Percentiles rank a stretch among this genome's conserved stretches.
Conservation (phyloP, 2,329 filamentous ascomycete genomes). For the Diaporthe sp. region DNA sequence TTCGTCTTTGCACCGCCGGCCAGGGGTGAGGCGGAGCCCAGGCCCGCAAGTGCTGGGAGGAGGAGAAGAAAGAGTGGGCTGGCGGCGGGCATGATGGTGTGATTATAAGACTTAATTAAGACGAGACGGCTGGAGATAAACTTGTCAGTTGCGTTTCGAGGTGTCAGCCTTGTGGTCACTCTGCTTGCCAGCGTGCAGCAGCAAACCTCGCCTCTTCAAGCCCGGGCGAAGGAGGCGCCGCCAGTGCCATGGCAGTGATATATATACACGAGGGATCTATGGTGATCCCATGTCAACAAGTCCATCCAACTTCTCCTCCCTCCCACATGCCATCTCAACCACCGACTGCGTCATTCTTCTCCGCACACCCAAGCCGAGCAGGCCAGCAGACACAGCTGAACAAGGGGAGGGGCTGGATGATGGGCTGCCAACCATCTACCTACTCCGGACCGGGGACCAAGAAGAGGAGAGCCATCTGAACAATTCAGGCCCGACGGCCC, state of each 20-base stretch:
- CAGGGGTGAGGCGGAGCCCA: not conserved
- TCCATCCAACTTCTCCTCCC: not conserved
- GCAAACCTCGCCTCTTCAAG: not conserved
- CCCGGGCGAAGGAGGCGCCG: not conserved
- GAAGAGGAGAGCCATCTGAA: not conserved
- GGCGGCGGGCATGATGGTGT: not conserved
- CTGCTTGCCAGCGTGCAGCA: not conserved
- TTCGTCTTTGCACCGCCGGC: not conserved
- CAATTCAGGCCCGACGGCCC: not conserved
- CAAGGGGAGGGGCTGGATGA: not conserved
- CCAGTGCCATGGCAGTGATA: not conserved
- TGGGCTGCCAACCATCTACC: not conserved
- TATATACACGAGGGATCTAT: not conserved
- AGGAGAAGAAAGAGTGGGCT: not conserved
- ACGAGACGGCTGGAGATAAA: not conserved
- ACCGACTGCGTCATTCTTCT: not conserved
- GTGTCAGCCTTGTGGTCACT: not conserved
- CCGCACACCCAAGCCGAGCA: not conserved
- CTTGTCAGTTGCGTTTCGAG: not conserved
- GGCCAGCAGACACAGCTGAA: not conserved
- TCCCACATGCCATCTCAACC: slow-evolving; percentile 19
- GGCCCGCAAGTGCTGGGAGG: not conserved
- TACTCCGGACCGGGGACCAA: slow-evolving; percentile 9
- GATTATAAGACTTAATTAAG: not conserved
- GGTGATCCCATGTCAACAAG: not conserved